Evolutionary conservation across 139 green algal species (phyloP), one percentile per base, ranked within the genome.

Genomic region (Astrephomene gubernaculifera): DNA sequence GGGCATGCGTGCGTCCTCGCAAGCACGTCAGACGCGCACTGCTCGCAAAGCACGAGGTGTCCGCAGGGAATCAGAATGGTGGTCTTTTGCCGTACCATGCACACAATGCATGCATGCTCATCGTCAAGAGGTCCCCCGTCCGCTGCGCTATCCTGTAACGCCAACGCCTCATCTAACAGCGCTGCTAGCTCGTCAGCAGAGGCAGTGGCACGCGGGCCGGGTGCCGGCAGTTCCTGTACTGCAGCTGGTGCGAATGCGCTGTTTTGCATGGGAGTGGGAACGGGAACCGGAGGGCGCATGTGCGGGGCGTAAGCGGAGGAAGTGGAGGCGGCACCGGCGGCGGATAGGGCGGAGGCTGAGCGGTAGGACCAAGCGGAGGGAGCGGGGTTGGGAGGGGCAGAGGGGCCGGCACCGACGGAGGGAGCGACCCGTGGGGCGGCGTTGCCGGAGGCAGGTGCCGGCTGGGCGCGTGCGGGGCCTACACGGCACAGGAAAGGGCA

Each of bases 341-440:
- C 19, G 65, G 35, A 5, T 33, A 45, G 21, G 38, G 17, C 68
- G 38, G 70, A 44, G 43, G 70, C 43, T 27, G 70, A 43, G 44
- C 70, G 70, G 70, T 78, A 78, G 70, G 70, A 78, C 70, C 70
- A 78, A 25, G 70, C 41, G 70, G 70, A 43, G 7, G 43, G n/a
- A 43, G 41, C 44, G 44, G 70, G 43, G 27, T 27, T 43, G 29
- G 44, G 70, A 10, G 25, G 43, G 29, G 70, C n/a, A n/a, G n/a
- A n/a, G n/a, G n/a, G 33, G 65, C 65, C 49, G 33, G 57, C 19
- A n/a, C 29, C 14, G 38, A 69, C 6, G 61, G 19, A 39, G 61
- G 61, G 61, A 69, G 19, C 57, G 57, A n/a, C n/a, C n/a, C n/a
- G n/a, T n/a, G n/a, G n/a, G n/a, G n/a, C n/a, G n/a, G n/a, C n/a